Evolutionary conservation across 1,139 yeast genomes (phyloP), one percentile per base, ranked within the genome.

Genomic region (Blastobotrys indianensis): DNA sequence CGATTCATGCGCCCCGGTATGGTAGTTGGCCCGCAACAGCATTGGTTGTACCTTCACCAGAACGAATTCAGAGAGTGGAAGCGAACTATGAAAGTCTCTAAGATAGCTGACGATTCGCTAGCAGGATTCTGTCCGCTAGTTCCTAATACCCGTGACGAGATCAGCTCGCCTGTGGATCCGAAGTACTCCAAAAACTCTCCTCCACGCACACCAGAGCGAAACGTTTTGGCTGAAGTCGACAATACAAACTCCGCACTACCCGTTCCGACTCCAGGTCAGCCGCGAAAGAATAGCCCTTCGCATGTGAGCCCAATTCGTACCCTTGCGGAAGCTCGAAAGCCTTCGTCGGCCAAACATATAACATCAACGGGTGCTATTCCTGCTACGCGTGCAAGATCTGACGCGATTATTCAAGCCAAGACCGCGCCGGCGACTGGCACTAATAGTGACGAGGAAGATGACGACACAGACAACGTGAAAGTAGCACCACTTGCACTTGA

Each of bases 21-120:
- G 98, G 97, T 92, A 12, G 98, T 92, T 32, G 98, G 98, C 0
- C 98, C 98, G 2, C 98, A 92, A 65, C 98, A 92, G 63, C 98
- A 92, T 68, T 92, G 98, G 98, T 73, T 92, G 46, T 94, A 92
- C 61, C 76, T 92, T 56, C 96, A 92, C 64, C 98, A 92, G 66
- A 84, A 88, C 63, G 96, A 88, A 57, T 92, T 92, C 66, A 76
- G 97, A 58, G 96, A 88, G 58, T 92, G 98, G 97, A 78, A 90
- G 63, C 85, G 82, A 58, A 88, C 97, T 6, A 88, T 86, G 95
- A 79, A 80, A n/a, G 66, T 86, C 48, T 87, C 82, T 54, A 79
- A 73, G 56, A 68, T 74, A 40, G 83, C 95, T 1, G 86, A 85
- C 53, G 79, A 74, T 31, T 70, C 78, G 35, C 79, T 90, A 48